phyloP scores from a whole-genome alignment of 805 yeast species.

The Kuraishia capsulata region DNA sequence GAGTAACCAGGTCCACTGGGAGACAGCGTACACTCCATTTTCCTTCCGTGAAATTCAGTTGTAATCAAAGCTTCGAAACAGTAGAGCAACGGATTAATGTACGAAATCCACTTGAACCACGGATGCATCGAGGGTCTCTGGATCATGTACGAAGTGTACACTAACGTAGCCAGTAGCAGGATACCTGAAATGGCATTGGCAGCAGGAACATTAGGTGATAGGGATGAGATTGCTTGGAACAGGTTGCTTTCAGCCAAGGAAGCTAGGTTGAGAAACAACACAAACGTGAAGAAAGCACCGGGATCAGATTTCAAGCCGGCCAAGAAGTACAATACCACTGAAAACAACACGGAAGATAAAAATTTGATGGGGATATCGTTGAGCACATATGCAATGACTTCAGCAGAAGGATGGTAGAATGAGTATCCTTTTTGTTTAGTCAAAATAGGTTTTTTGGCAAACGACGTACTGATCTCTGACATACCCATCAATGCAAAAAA shows the following conservation, averaged over 20 bases:
- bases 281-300: slow-evolving; percentile 44
- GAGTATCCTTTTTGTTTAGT: slow-evolving; percentile 67
- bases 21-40: slow-evolving; percentile 46
- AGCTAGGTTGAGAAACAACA: slow-evolving; percentile 32
- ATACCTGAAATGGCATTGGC: slow-evolving; percentile 59
- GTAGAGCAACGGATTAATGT: slow-evolving; percentile 46
- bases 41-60: slow-evolving; percentile 52
- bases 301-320: slow-evolving; percentile 37
- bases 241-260: slow-evolving; percentile 39
- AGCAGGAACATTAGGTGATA: slow-evolving; percentile 36
- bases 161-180: slow-evolving; percentile 34
- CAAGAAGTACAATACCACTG: slow-evolving; percentile 48
- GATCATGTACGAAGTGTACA: slow-evolving; percentile 61
- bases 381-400: slow-evolving; percentile 52
- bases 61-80: slow-evolving; percentile 57
- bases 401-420: slow-evolving; percentile 66
- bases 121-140: slow-evolving; percentile 54
- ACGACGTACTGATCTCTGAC: slow-evolving; percentile 35
- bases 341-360: slow-evolving; percentile 32
- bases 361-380: slow-evolving; percentile 59
- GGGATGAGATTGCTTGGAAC: slow-evolving; percentile 46
- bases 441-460: slow-evolving; percentile 48
- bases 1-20: slow-evolving; percentile 52
- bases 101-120: slow-evolving; percentile 66
- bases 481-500: slow-evolving; percentile 41